Evolutionary conservation across 78 protist genomes (phyloP), one percentile per base, ranked within the genome.

Genomic region (Mastigamoeba balamuthi): DNA sequence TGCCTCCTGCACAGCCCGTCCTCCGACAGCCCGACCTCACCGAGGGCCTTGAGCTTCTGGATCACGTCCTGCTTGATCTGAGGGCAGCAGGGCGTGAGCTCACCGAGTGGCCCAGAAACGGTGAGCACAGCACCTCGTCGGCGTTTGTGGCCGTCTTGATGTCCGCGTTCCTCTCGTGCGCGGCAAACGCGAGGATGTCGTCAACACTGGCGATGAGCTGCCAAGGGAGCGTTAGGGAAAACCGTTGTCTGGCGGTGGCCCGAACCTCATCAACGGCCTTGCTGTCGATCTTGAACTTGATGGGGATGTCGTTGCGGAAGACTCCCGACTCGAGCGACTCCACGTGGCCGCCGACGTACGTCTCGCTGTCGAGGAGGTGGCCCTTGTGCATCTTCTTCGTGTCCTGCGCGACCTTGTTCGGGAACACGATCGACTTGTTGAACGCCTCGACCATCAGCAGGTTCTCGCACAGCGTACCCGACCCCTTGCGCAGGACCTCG

Each of bases 291-390:
- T 36, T 0, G 66, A 96, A 97, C 23, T 53, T 28, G 30, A 52
- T 23, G 9, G 92, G 91, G 3, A 96, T 38, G 89, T 96, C 97
- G 28, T 77, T 48, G 38, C 99, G 80, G 69, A 85, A 97, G n/a
- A 97, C 82, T 29, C 99, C 99, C 0, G 92, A 79, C 53, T 84
- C 83, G 25, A 97, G 81, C 43, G 94, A 82, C 84, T 97, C 99
- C 29, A 98, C 99, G 43, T 92, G 98, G 0, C 99, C 99, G 36
- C 99, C 99, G 28, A 96, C 85, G 75, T 97, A 98, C 0, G 99
- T 97, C 71, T 97, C 99, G 0, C 80, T 7, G 36, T 96, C 98
- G 4, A 97, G 33, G 36, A 96, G 74, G 29, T 89, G 97, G 9
- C 97, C 97, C 17, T 95, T 71, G 91, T 77, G 63, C 68, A 81